Percentiles rank a stretch among this genome's conserved stretches.
phyloP scores from a whole-genome alignment of 2,329 filamentous ascomycete genomes.

The Magnaporthiopsis rhizophila region DNA sequence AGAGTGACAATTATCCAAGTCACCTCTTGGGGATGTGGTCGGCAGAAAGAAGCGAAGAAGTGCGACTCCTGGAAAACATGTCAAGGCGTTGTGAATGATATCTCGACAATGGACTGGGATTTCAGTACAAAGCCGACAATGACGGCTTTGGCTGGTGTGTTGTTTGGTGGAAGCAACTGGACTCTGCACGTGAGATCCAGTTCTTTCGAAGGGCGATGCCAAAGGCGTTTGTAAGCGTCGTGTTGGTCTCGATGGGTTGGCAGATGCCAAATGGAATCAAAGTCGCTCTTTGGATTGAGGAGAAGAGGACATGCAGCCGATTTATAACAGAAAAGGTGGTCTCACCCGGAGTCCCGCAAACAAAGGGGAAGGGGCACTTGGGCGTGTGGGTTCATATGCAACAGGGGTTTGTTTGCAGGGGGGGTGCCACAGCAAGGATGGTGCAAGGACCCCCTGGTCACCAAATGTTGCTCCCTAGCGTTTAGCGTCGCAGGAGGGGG shows the following conservation, averaged over 20 bases:
- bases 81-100: constrained; percentile 32
- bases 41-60: constrained; percentile 48
- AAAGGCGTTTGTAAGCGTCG: background rate
- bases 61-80: constrained; percentile 50
- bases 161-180: constrained; percentile 29
- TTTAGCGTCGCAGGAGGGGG: background rate
- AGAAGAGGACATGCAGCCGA: background rate
- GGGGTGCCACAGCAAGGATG: background rate
- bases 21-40: constrained; percentile 52
- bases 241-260: background rate
- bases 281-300: background rate
- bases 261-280: background rate
- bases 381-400: background rate
- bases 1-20: constrained; percentile 37
- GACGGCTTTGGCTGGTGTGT: constrained; percentile 25
- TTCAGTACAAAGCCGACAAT: constrained; percentile 28
- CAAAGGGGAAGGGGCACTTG: background rate
- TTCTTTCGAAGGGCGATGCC: background rate
- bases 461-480: background rate
- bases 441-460: too few relatives aligned
- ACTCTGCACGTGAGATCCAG: constrained; percentile 27
- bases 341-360: background rate
- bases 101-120: constrained; percentile 10
- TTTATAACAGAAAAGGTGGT: background rate
- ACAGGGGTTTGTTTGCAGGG: background rate